Percentiles rank a stretch among this genome's conserved stretches.
These are phyloP conservation scores for Paraphysoderma sedebokerense DNA, from an alignment of 371 early-diverging fungal genomes.

Conservation along the genomic window DNA sequence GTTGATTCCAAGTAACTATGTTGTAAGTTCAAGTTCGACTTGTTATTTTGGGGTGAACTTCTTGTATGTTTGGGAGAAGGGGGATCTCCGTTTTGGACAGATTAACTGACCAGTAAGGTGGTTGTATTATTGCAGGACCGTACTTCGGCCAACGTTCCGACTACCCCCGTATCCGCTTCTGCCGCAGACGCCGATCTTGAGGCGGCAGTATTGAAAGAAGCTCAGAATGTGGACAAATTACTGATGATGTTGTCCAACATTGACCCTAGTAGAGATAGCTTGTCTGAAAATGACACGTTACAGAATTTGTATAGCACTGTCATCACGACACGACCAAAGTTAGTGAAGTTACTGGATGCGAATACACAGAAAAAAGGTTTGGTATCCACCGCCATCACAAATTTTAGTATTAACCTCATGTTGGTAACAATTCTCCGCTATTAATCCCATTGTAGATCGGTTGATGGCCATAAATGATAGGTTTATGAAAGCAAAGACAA, in stretches of 20 bases:
- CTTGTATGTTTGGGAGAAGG: background rate
- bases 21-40: conserved; percentile 19
- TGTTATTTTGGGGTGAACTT: background rate
- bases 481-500: too few relatives aligned
- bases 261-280: conserved; percentile 62
- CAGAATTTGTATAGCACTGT: conserved; percentile 52
- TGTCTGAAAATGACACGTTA: conserved; percentile 71
- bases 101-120: conserved; percentile 9
- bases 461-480: too few relatives aligned
- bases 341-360: conserved; percentile 58
- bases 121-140: background rate
- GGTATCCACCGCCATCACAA: too few relatives aligned
- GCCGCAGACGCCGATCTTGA: conserved; percentile 43
- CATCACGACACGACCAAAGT: conserved; percentile 51
- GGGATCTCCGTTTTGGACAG: background rate
- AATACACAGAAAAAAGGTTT: conserved; percentile 64
- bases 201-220: conserved; percentile 49
- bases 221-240: conserved; percentile 57
- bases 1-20: conserved; percentile 79
- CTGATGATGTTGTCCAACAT: conserved; percentile 48
- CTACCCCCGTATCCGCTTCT: background rate
- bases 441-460: too few relatives aligned
- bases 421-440: too few relatives aligned
- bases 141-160: background rate
- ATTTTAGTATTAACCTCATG: too few relatives aligned